Conservation (phyloP, 2,329 filamentous ascomycete genomes). For the Lecanicillium sp. region DNA sequence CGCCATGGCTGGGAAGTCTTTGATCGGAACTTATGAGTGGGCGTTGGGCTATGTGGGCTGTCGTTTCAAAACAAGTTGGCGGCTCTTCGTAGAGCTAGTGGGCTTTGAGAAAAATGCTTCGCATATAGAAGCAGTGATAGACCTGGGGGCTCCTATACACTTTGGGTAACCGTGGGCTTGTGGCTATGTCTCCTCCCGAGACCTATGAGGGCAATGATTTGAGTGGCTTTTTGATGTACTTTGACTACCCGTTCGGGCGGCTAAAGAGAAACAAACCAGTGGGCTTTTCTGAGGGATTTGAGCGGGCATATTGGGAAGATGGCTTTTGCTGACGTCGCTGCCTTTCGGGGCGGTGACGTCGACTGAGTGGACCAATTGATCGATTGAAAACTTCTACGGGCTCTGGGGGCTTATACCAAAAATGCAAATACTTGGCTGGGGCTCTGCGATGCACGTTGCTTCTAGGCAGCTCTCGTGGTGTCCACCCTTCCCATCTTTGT, state of each 20-base stretch:
- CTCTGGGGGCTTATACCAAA: slow-evolving; percentile 29
- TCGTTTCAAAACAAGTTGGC: slow-evolving; percentile 43
- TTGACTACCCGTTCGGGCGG: slow-evolving; percentile 7
- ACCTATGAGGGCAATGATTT: slow-evolving; percentile 21
- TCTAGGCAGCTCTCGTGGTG: neutral
- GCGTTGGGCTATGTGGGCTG: slow-evolving; percentile 48
- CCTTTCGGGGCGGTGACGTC: slow-evolving; percentile 14
- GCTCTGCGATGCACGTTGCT: neutral
- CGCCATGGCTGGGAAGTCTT: slow-evolving; percentile 35
- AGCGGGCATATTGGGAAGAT: slow-evolving; percentile 27
- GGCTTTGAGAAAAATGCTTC: slow-evolving; percentile 48
- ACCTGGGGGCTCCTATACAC: slow-evolving; percentile 47
- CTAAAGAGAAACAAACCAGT: slow-evolving; percentile 22
- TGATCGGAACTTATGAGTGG: slow-evolving; percentile 38
- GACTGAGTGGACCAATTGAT: slow-evolving; percentile 26
- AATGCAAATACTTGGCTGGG: slow-evolving; percentile 16
- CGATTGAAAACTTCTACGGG: slow-evolving; percentile 31
- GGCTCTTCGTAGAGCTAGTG: slow-evolving; percentile 35
- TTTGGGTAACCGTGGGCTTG: slow-evolving; percentile 32
- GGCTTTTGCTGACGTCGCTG: slow-evolving; percentile 14
- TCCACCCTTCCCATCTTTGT: slow-evolving; percentile 4
- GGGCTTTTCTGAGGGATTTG: slow-evolving; percentile 37
- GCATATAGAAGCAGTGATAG: slow-evolving; percentile 38
- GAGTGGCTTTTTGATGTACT: slow-evolving; percentile 19
- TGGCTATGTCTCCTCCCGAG: slow-evolving; percentile 26